Base-by-base conservation (phyloP, 106 monocot genomes). In the Dioscorea zingiberensis region DNA sequence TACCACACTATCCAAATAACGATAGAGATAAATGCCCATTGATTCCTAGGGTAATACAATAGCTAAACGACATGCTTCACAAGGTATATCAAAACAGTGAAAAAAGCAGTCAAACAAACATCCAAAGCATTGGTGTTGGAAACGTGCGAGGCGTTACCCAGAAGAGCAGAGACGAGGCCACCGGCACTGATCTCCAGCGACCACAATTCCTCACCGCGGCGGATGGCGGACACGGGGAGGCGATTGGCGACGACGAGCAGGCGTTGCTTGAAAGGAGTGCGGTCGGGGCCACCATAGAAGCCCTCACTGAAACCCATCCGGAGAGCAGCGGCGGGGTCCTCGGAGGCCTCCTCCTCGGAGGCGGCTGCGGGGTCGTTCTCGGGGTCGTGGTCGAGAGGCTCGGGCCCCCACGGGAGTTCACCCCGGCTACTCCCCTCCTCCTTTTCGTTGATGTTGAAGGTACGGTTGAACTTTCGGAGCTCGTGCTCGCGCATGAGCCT, bases 171-270 rank as follows among this genome's bases (percentile, higher is more conserved):
- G 48, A 97, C 95, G 7, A 97, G 76, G 17, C 95, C 95, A 15
- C 95, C 95, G 18, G 88, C 95, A 56, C 95, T 97, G 51, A 97
- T 88, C 62, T 97, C 95, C 48, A 97, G 70, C 21, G 91, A 84
- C 95, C 95, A 97, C 23, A 78, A 76, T 28, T 91, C 91, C 67
- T 88, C 91, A 12, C 95, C 91, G 25, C 76, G 69, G 47, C 95
- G 70, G 48, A 88, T 85, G 19, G 95, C 95, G 0, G 95, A 97
- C 0, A 97, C 95, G 0, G 95, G 95, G 48, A 97, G 63, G 67
- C 95, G 67, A 68, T 97, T 97, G 0, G 95, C 95, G 30, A 97
- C 95, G 29, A 97, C 95, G 28, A 97, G 77, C 58, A 97, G 70
- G 68, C 95, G 48, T 83, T 97, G 95, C 74, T 83, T 91, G 74